Evolutionary conservation across 1,284 basidiomycete species (phyloP).

Genomic region (Heterobasidion parviporum): DNA sequence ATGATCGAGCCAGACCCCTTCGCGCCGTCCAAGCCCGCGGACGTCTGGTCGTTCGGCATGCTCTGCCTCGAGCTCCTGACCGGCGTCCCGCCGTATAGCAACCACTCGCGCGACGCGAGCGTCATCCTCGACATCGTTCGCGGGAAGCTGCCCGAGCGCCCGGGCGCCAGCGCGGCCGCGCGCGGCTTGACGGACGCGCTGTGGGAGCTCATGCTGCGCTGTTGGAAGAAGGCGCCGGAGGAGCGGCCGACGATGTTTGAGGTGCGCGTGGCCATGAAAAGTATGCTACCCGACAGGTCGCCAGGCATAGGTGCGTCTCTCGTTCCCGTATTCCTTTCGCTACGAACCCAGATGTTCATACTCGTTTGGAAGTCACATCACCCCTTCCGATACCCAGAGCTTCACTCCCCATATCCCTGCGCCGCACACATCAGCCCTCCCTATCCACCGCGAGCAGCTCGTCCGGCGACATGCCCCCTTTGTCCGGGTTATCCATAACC

Average conservation of each 20-base stretch:
- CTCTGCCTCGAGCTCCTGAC: constrained; percentile 34
- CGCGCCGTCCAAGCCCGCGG: constrained; percentile 26
- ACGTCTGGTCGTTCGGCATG: constrained; percentile 40
- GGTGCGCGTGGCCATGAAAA: constrained; percentile 12
- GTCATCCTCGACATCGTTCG: constrained; percentile 23
- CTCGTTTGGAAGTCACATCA: too few relatives aligned
- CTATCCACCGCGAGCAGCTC: too few relatives aligned
- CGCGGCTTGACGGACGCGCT: constrained; percentile 27
- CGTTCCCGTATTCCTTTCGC: too few relatives aligned
- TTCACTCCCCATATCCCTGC: too few relatives aligned
- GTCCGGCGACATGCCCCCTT: too few relatives aligned
- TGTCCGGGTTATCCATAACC: too few relatives aligned
- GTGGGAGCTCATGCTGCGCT: constrained; percentile 30
- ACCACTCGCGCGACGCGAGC: constrained; percentile 19
- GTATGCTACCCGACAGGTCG: not conserved
- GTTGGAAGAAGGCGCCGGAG: constrained; percentile 29
- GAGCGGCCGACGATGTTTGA: constrained; percentile 29
- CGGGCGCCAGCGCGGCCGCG: constrained; percentile 11
- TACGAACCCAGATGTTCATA: too few relatives aligned
- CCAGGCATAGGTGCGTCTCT: too few relatives aligned
- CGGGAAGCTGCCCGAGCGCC: constrained; percentile 23
- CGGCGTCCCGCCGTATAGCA: constrained; percentile 26
- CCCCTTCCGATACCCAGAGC: too few relatives aligned
- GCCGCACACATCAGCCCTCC: too few relatives aligned
- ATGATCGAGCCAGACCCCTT: constrained; percentile 13